Evolutionary conservation across 805 yeast genomes (phyloP), one percentile per base, ranked within the genome.

Genomic region (Zygotorulaspora danielsina): DNA sequence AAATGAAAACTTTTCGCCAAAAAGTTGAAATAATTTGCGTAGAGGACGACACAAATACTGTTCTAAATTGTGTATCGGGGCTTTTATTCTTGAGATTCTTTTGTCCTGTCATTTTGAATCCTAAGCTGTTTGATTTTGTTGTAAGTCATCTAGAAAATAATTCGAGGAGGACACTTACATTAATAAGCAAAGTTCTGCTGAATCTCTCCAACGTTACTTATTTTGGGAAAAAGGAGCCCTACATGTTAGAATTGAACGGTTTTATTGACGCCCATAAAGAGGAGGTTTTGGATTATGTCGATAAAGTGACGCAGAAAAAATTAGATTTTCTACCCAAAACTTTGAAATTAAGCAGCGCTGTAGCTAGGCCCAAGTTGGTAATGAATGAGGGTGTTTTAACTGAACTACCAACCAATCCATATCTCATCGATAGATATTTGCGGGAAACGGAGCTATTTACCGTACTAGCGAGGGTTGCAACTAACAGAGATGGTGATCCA

Each of bases 51-150:
- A 35, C 41, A 0, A 65, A 61, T 5, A 56, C 67, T 7, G 73
- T 87, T 0, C 66, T 82, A 42, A 82, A 88, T 54, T 84, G 95
- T 35, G 65, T 89, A 21, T 75, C 93, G 15, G 88, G 96, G 1
- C 84, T 93, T 53, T 65, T 90, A 9, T 93, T 90, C 57, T 64
- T 90, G 44, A 68, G 96, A 44, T 85, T 81, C 60, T 75, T 88
- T 48, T 88, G 96, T 53, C 97, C 98, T 0, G 95, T 96, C 0
- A 75, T 90, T 19, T 64, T 93, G 55, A 89, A 87, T 53, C 98
- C 98, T 0, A 87, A 86, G 53, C 61, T 89, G 34, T 88, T 87
- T 59, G 79, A 80, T 44, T 66, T 93, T 35, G 76, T 86, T 0
- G 72, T 75, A 36, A 70, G 75, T 25, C 90, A 84, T 50, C 86